Evolutionary conservation across 116 monocot genomes (phyloP), one percentile per base, ranked within the genome.

Genomic region (Zostera marina): DNA sequence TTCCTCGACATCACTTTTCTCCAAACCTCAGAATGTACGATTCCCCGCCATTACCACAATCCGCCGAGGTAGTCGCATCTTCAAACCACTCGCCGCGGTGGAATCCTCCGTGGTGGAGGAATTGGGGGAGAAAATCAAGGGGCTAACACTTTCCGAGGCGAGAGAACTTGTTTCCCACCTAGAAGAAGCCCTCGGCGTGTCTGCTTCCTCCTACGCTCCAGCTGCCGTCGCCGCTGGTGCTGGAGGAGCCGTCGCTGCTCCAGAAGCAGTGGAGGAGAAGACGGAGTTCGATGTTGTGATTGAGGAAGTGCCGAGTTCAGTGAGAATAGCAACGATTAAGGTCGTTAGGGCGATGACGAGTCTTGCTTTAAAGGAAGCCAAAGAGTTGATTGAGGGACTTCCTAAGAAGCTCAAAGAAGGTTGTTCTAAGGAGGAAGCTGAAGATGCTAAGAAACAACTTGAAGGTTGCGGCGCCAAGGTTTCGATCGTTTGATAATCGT

Each of bases 281-380:
- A 80, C 80, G 32, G 80, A 80, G 63, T 80, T 80, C 66, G 80
- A 80, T 43, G 72, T 80, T 11, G 69, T 80, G n/a, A 80, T 80
- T 52, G 75, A 80, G 49, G 80, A 76, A 0, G 80, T 80, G 5
- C 80, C 80, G 13, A 68, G 63, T 54, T 72, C 63, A 32, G 62
- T 66, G 7, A 62, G 80, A 66, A 80, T 80, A 8, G 70, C 75
- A 4, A 80, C 80, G 11, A 80, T 80, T 41, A 80, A 80, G 69
- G 80, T 80, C 38, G 52, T 80, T 40, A 51, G 80, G 48, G 66
- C 76, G 21, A 60, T 80, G 44, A 80, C 80, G 41, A 72, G 46
- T 47, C 52, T 80, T 22, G 65, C 72, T 23, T 59, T 80, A 16
- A 80, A 80, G 72, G 80, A 80, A 10, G 80, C 80, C 21, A 80